Conservation (phyloP, 1,139 yeast genomes). For the Torulaspora pretoriensis region DNA sequence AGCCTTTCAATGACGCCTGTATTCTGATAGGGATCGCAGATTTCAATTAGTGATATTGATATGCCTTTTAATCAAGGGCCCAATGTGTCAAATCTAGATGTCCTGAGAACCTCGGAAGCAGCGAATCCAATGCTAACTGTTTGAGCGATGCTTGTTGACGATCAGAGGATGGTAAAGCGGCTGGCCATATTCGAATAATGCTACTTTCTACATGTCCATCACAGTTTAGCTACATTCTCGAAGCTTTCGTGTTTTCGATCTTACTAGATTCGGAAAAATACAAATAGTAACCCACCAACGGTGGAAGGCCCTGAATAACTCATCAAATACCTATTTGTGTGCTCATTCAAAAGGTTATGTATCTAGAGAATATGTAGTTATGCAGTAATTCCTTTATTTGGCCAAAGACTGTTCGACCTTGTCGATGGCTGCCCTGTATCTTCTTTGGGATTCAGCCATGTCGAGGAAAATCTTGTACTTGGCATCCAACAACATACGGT, state of each 20-base stretch:
- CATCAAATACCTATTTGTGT: too few relatives aligned
- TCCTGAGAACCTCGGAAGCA: neutral
- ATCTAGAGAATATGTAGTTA: slow-evolving; percentile 3
- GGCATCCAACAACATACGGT: slow-evolving; percentile 63
- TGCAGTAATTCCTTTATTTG: neutral
- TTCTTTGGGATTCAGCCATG: slow-evolving; percentile 76
- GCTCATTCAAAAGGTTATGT: neutral
- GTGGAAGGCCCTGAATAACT: too few relatives aligned
- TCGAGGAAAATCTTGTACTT: slow-evolving; percentile 84
- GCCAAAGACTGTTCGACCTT: slow-evolving; percentile 38
- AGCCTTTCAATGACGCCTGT: neutral
- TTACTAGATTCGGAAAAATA: slow-evolving; percentile 2
- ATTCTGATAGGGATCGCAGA: neutral
- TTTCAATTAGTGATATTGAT: neutral
- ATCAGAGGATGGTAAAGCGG: neutral
- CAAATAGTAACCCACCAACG: neutral
- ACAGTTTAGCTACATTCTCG: slow-evolving; percentile 6
- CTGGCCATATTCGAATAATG: neutral
- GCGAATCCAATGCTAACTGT: neutral
- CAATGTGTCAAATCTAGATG: neutral
- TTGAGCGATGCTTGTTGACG: neutral
- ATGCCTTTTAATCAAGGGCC: neutral
- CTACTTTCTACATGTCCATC: neutral
- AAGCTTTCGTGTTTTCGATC: slow-evolving; percentile 1
- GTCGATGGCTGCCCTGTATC: slow-evolving; percentile 68